Evolutionary conservation across 2,329 filamentous ascomycete species (phyloP).

Genomic region (Domatiomyces globalis): DNA sequence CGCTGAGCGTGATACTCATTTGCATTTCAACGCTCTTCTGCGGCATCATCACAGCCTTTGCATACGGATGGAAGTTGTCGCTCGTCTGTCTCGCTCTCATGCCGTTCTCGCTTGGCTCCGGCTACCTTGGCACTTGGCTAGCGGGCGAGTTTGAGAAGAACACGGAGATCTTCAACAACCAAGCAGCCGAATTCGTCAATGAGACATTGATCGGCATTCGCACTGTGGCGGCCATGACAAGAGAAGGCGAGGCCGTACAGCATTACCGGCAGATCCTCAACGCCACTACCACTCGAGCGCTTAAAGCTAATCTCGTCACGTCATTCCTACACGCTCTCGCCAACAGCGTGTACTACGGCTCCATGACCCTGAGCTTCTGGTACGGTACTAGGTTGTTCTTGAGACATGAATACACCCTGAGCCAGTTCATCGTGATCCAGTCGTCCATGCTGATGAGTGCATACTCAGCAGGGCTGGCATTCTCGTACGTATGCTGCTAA

Average conservation of each 20-base stretch:
- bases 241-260: slow-evolving; percentile 35
- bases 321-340: no score
- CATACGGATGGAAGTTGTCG: slow-evolving; percentile 63
- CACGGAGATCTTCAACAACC: slow-evolving; percentile 37
- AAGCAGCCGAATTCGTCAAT: slow-evolving; percentile 37
- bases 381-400: slow-evolving; percentile 49
- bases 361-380: slow-evolving; percentile 49
- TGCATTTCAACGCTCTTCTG: slow-evolving; percentile 44
- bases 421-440: slow-evolving; percentile 41
- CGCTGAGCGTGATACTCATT: no score
- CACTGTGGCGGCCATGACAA: slow-evolving; percentile 36
- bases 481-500: no score
- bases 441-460: no score
- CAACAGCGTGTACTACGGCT: no score
- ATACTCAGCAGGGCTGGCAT: no score
- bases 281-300: slow-evolving; percentile 21
- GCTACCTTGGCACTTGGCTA: slow-evolving; percentile 49
- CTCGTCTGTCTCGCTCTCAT: slow-evolving; percentile 56
- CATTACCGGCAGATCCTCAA: slow-evolving; percentile 33
- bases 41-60: slow-evolving; percentile 54
- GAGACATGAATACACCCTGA: slow-evolving; percentile 32
- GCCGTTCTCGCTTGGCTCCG: slow-evolving; percentile 53
- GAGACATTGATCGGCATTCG: slow-evolving; percentile 40
- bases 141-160: slow-evolving; percentile 45
- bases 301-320: no score